A percentile compares a stretch with the other conserved stretches of the same genome.
phyloP scores from a whole-genome alignment of 768 basidiomycete genomes.

The Lactarius evosmus region DNA sequence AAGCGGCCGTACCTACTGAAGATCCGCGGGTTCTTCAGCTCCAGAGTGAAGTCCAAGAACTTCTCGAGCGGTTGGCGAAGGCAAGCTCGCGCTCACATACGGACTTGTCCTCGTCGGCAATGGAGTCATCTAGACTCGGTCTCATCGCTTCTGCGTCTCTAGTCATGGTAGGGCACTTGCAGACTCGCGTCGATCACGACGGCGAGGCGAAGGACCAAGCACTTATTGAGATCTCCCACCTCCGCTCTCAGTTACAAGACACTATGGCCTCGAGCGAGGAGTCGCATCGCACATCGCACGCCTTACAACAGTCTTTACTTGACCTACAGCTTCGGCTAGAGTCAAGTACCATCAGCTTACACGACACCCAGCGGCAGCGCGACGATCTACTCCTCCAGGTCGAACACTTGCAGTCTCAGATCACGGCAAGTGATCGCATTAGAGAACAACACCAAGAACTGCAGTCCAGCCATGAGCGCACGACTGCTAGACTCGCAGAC shows the following conservation, averaged over 20 bases:
- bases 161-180: slow-evolving; percentile 30
- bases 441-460: slow-evolving; percentile 16
- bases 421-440: slow-evolving; percentile 12
- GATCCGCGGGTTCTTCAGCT: slow-evolving; percentile 24
- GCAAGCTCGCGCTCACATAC: slow-evolving; percentile 25
- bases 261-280: slow-evolving; percentile 5
- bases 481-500: slow-evolving; percentile 45
- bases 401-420: slow-evolving; percentile 20
- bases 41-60: slow-evolving; percentile 21
- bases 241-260: slow-evolving; percentile 14
- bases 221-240: slow-evolving; percentile 9
- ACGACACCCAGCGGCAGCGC: slow-evolving; percentile 5
- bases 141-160: slow-evolving; percentile 21
- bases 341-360: neutral
- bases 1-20: slow-evolving; percentile 8
- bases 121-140: slow-evolving; percentile 14
- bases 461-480: slow-evolving; percentile 38
- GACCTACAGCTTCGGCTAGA: slow-evolving; percentile 10
- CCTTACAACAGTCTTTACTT: slow-evolving; percentile 10
- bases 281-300: neutral
- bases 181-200: slow-evolving; percentile 16
- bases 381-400: slow-evolving; percentile 21
- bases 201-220: neutral
- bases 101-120: neutral
- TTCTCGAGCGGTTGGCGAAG: slow-evolving; percentile 19